Evolutionary conservation across 2,329 filamentous ascomycete species (phyloP), one percentile per base, ranked within the genome.

Genomic region (Tolypocladium tundrense): DNA sequence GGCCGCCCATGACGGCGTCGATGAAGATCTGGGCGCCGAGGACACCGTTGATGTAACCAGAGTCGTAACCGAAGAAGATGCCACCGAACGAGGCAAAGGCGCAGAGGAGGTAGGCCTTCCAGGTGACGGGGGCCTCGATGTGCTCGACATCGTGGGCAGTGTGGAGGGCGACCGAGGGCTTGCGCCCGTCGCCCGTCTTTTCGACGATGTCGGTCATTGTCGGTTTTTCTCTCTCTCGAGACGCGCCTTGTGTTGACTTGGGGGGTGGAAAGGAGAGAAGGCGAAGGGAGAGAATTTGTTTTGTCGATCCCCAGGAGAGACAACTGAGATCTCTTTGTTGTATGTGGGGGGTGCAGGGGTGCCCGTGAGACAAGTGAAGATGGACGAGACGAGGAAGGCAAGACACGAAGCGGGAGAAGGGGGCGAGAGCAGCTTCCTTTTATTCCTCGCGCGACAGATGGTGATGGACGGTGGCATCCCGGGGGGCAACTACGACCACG

Each of bases 21-120:
- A 79, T 77, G 74, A 87, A 85, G 70, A 73, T 72, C 14, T 68
- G 45, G 63, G 77, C 75, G 64, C 77, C 81, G 45, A 81, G 74
- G 59, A 87, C 83, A 69, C 84, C 84, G 69, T 84, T 85, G 76
- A 89, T 88, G 74, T 88, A 88, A 64, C 88, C 88, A 48, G 87
- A 88, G 67, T 91, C 88, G 73, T 88, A 91, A 54, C 88, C 88
- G 73, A 90, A 88, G 76, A 90, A 87, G 73, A 90, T 88, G 72
- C 83, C 86, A 67, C 86, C 86, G 60, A 88, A 87, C 40, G 85
- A 84, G 60, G 86, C 86, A 62, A 88, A 88, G 62, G 83, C 85
- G 72, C 85, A 88, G 68, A 88, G 81, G 55, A 87, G 61, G 71
- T 88, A 88, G 58, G 85, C 85, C 76, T 86, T 85, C 73, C 82